Conservation (phyloP, 306 rosid species). For the Geum urbanum region DNA sequence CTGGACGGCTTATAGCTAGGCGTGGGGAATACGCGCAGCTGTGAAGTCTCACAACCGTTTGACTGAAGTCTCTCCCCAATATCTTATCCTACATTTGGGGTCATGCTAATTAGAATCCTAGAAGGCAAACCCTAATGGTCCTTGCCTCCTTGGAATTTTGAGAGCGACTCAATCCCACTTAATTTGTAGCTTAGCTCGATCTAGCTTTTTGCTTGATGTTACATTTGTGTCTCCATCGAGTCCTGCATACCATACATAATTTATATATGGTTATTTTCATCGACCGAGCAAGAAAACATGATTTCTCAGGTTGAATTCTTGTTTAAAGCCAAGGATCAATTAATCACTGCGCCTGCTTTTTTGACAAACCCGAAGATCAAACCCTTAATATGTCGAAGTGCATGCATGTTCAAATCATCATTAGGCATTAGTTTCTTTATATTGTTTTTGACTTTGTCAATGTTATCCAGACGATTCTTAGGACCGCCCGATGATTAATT, state of each 20-base stretch:
- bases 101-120: constrained; percentile 35
- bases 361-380: neutral
- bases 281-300: constrained; percentile 14
- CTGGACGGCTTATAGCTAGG: too few relatives aligned
- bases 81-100: constrained; percentile 29
- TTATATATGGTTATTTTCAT: neutral
- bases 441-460: too few relatives aligned
- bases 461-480: too few relatives aligned
- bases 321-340: neutral
- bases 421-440: too few relatives aligned
- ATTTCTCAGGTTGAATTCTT: constrained; percentile 10
- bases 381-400: too few relatives aligned
- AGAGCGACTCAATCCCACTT: constrained; percentile 29
- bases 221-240: neutral
- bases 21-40: too few relatives aligned
- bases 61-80: too few relatives aligned
- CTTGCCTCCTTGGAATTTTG: constrained; percentile 16
- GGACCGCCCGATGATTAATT: too few relatives aligned
- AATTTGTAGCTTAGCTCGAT: constrained; percentile 10
- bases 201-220: constrained; percentile 5
- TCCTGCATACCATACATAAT: constrained; percentile 9
- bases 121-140: constrained; percentile 22
- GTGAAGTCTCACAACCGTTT: too few relatives aligned
- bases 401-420: too few relatives aligned
- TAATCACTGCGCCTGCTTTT: constrained; percentile 3